Conservation (phyloP, 345 rosid species). For the Schrenkiella parvula region DNA sequence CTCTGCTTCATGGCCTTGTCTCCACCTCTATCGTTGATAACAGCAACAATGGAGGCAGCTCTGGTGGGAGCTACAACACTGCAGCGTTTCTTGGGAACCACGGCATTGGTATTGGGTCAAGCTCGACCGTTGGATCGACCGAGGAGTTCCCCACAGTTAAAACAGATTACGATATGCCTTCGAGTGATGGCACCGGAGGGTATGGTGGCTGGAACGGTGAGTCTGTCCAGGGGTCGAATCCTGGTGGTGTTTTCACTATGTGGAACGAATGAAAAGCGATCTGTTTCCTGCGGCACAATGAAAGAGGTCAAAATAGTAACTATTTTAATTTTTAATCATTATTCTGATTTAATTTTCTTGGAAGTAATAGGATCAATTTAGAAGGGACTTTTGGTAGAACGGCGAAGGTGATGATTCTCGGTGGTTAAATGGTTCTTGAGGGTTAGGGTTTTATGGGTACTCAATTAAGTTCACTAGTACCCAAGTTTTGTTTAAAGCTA, state of each 20-base stretch:
- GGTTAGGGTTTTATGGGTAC: constrained; percentile 38
- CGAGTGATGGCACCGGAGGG: constrained; percentile 33
- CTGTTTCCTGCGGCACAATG: constrained; percentile 19
- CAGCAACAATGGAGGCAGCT: constrained; percentile 15
- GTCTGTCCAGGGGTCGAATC: constrained; percentile 68
- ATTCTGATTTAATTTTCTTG: background rate
- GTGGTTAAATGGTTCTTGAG: constrained; percentile 28
- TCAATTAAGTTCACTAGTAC: constrained; percentile 13
- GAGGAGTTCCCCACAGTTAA: constrained; percentile 71
- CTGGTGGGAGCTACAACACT: constrained; percentile 31
- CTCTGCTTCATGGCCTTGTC: constrained; percentile 59
- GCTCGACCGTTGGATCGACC: constrained; percentile 42
- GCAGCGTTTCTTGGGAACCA: constrained; percentile 53
- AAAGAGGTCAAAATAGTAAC: constrained; percentile 7
- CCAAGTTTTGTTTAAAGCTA: constrained; percentile 34
- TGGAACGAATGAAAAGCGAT: constrained; percentile 64
- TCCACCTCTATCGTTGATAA: constrained; percentile 32
- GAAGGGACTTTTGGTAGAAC: constrained; percentile 19
- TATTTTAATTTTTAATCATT: background rate
- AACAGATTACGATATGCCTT: constrained; percentile 86
- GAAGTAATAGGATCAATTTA: constrained; percentile 23
- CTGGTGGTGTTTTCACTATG: constrained; percentile 69
- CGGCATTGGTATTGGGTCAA: constrained; percentile 51
- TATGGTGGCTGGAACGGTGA: constrained; percentile 76
- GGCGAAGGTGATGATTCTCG: constrained; percentile 20